These are phyloP conservation scores for Malassezia psittaci DNA, from an alignment of 1,284 basidiomycete genomes.

Conservation along the genomic window DNA sequence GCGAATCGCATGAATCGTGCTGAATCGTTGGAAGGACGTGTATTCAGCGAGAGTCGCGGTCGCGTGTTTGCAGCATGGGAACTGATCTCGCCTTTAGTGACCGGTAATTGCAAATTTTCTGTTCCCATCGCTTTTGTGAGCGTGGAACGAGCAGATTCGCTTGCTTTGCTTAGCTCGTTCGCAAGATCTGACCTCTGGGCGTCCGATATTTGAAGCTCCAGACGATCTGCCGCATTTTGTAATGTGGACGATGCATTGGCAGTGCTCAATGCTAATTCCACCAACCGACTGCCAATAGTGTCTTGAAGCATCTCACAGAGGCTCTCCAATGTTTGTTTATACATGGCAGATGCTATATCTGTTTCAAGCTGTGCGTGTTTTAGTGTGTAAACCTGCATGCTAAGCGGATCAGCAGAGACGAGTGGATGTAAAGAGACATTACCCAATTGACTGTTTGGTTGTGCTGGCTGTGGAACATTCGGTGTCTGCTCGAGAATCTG, in stretches of 20 bases:
- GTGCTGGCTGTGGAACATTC: not conserved
- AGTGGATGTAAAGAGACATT: not conserved
- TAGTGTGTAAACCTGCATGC: conserved; percentile 3
- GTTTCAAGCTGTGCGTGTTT: conserved; percentile 1
- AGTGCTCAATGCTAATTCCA: not conserved
- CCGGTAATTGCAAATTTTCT: not conserved
- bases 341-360: not conserved
- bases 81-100: not conserved
- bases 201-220: not conserved
- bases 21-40: not conserved
- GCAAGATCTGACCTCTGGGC: not conserved
- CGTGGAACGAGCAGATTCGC: not conserved
- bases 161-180: not conserved
- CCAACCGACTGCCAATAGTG: conserved; percentile 1
- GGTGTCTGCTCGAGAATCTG: not conserved
- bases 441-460: not conserved
- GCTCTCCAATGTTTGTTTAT: not conserved
- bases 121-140: not conserved
- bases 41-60: not conserved
- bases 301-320: not conserved
- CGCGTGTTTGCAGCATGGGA: not conserved
- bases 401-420: not conserved
- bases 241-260: conserved; percentile 1
- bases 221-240: not conserved
- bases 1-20: conserved; percentile 1